Conservation (phyloP, 495 filamentous ascomycete genomes). For the Terfezia claveryi region DNA sequence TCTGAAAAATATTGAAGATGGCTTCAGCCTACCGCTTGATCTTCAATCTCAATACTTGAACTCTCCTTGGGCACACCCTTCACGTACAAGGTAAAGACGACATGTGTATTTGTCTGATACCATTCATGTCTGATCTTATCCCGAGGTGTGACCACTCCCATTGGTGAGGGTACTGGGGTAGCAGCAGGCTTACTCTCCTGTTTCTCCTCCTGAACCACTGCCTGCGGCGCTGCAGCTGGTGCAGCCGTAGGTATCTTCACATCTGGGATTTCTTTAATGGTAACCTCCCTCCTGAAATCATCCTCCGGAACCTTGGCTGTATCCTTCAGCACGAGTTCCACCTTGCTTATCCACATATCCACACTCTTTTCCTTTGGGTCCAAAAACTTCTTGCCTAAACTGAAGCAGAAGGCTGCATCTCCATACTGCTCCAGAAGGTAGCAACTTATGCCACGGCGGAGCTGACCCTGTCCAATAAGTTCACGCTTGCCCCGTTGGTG, state of each 20-base stretch:
- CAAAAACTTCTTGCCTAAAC: conserved; percentile 33
- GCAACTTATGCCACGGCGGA: conserved; percentile 54
- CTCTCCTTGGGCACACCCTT: conserved; percentile 49
- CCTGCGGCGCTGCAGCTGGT: conserved; percentile 17
- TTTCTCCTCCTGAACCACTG: conserved; percentile 19
- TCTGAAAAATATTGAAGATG: not conserved
- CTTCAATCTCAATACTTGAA: conserved; percentile 33
- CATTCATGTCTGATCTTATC: conserved; percentile 57
- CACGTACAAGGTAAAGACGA: conserved; percentile 47
- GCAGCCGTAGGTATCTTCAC: conserved; percentile 26
- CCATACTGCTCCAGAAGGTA: conserved; percentile 49
- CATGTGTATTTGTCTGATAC: conserved; percentile 47
- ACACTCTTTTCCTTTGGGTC: conserved; percentile 38
- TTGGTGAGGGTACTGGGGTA: conserved; percentile 1
- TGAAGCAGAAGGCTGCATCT: conserved; percentile 54
- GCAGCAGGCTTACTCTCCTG: conserved; percentile 4
- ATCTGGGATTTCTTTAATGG: conserved; percentile 41
- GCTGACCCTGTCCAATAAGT: conserved; percentile 56
- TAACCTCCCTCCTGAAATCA: conserved; percentile 35
- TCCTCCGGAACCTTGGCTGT: conserved; percentile 28
- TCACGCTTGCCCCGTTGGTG: conserved; percentile 55
- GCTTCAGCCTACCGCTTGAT: conserved; percentile 3
- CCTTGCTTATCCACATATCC: conserved; percentile 40
- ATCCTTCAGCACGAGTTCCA: conserved; percentile 28
- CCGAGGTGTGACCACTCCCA: conserved; percentile 27